Evolutionary conservation across 31 red algal genomes (phyloP).

Genomic region (Asparagopsis taxiformis): DNA sequence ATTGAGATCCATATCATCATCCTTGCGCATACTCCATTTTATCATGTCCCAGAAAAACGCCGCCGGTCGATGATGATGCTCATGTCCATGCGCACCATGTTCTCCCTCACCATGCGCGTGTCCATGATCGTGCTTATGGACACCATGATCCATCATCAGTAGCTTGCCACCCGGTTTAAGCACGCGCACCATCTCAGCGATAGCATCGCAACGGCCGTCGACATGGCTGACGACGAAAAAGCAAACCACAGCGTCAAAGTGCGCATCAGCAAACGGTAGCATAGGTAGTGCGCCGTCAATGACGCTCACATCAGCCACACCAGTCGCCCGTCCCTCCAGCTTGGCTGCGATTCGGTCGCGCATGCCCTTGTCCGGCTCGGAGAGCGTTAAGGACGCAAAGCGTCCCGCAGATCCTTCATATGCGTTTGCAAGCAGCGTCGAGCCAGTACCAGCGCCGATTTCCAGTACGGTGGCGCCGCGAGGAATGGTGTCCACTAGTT

Average conservation of each 20-base stretch:
- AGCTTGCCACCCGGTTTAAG: slow-evolving; percentile 26
- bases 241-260: slow-evolving; percentile 40
- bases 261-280: slow-evolving; percentile 35
- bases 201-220: slow-evolving; percentile 6
- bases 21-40: background rate
- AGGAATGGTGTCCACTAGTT: slow-evolving; percentile 26
- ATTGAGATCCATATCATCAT: slow-evolving; percentile 24
- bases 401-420: slow-evolving; percentile 34
- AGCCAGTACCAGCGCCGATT: slow-evolving; percentile 28
- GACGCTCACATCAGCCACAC: slow-evolving; percentile 18
- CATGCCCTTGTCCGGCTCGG: slow-evolving; percentile 45
- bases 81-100: background rate
- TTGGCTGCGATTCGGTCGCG: slow-evolving; percentile 18
- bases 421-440: slow-evolving; percentile 19
- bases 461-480: slow-evolving; percentile 17
- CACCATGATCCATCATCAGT: slow-evolving; percentile 52
- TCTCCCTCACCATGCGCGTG: background rate
- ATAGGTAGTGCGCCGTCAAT: slow-evolving; percentile 33
- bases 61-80: background rate
- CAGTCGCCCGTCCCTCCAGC: slow-evolving; percentile 6
- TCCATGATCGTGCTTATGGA: slow-evolving; percentile 18
- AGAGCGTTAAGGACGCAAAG: slow-evolving; percentile 19
- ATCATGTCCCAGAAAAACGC: slow-evolving; percentile 33
- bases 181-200: slow-evolving; percentile 30
- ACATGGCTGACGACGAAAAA: slow-evolving; percentile 55